Percentiles rank a stretch among this genome's conserved stretches.
Evolutionary conservation across 352 stramenopile species (phyloP).

Genomic region (Pythium myriotylum): DNA sequence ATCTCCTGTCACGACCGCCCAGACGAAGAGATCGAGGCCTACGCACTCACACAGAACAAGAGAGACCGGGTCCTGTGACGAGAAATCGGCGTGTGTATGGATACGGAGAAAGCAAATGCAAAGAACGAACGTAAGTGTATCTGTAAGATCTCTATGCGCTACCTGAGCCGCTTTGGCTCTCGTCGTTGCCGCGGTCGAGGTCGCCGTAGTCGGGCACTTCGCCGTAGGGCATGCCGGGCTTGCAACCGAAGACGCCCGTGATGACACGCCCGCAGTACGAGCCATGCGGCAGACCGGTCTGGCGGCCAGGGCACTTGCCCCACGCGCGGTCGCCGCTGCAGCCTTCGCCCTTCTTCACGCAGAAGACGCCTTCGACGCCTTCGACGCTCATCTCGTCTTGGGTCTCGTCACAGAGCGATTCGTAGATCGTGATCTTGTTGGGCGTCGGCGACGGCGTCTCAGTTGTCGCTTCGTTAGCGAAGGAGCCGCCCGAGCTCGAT

Average conservation of each 20-base stretch:
- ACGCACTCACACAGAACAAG: slow-evolving; percentile 16
- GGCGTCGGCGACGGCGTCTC: slow-evolving; percentile 1
- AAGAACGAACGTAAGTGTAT: not conserved
- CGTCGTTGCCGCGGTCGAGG: slow-evolving; percentile 2
- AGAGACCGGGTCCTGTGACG: slow-evolving; percentile 1
- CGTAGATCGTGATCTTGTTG: not conserved
- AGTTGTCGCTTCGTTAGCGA: not conserved
- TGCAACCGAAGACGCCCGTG: slow-evolving; percentile 34
- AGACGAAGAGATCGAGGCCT: slow-evolving; percentile 23
- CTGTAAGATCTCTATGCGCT: not conserved
- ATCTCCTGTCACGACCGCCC: slow-evolving; percentile 1
- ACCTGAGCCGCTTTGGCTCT: slow-evolving; percentile 1
- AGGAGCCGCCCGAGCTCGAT: not conserved
- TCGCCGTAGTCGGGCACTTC: slow-evolving; percentile 9
- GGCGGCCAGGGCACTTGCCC: slow-evolving; percentile 38
- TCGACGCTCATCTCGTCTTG: slow-evolving; percentile 40
- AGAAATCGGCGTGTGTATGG: not conserved
- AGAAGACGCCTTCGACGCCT: slow-evolving; percentile 37
- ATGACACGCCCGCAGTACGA: slow-evolving; percentile 38
- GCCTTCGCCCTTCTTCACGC: slow-evolving; percentile 26
- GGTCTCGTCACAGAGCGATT: slow-evolving; percentile 7
- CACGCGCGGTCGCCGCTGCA: slow-evolving; percentile 27
- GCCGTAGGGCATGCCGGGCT: slow-evolving; percentile 20
- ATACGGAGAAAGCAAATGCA: not conserved
- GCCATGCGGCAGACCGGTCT: slow-evolving; percentile 35